phyloP scores from a whole-genome alignment of 2,329 filamentous ascomycete species.

The Lecanicillium sp. region DNA sequence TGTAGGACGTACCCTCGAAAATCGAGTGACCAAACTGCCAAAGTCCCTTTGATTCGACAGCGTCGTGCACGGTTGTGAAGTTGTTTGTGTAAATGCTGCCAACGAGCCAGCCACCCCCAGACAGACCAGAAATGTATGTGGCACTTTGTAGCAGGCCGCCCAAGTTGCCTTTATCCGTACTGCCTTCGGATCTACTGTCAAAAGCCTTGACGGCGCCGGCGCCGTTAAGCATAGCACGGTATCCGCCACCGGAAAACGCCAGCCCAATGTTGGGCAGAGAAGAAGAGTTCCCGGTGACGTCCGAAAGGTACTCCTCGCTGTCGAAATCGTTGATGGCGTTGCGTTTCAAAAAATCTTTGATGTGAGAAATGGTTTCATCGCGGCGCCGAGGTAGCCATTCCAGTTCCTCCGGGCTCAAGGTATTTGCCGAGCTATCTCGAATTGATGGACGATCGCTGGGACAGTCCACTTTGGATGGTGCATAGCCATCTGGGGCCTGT shows the following conservation, averaged over 20 bases:
- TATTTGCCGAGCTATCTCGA: slow-evolving; percentile 43
- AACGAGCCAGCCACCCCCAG: slow-evolving; percentile 77
- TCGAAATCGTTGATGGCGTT: slow-evolving; percentile 74
- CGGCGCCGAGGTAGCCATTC: slow-evolving; percentile 67
- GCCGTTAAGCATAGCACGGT: slow-evolving; percentile 77
- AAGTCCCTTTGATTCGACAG: slow-evolving; percentile 25
- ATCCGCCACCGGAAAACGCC: slow-evolving; percentile 77
- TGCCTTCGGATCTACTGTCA: slow-evolving; percentile 57
- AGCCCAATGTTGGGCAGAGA: slow-evolving; percentile 57
- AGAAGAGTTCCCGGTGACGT: slow-evolving; percentile 20
- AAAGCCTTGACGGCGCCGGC: slow-evolving; percentile 74
- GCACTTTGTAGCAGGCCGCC: slow-evolving; percentile 74
- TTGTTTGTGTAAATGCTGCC: slow-evolving; percentile 82
- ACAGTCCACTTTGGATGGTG: slow-evolving; percentile 60
- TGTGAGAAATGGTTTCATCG: slow-evolving; percentile 64
- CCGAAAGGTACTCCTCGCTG: slow-evolving; percentile 58
- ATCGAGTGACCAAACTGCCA: slow-evolving; percentile 36
- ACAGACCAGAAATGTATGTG: slow-evolving; percentile 75
- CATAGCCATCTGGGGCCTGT: slow-evolving; percentile 50
- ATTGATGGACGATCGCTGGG: slow-evolving; percentile 62
- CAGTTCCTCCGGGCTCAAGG: slow-evolving; percentile 61
- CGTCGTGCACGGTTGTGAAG: slow-evolving; percentile 53
- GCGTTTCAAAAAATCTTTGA: slow-evolving; percentile 64
- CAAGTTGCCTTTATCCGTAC: slow-evolving; percentile 51
- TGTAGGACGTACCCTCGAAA: slow-evolving; percentile 21